Conservation (phyloP, 148 eudicot genomes). For the Fagopyrum esculentum region DNA sequence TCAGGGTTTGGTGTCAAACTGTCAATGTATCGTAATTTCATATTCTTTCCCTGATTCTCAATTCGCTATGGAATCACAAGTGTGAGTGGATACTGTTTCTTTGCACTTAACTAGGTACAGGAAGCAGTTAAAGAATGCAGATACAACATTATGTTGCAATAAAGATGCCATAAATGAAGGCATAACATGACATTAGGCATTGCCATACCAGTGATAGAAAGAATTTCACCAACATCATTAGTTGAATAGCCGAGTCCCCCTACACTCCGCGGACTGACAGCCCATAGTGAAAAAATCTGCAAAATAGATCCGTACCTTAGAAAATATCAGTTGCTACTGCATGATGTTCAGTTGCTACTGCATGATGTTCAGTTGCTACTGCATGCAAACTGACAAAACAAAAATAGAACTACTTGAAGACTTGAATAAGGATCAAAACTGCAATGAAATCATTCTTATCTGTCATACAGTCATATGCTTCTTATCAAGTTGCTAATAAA, state of each 20-base stretch:
- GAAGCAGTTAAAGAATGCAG: neutral
- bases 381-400: no score
- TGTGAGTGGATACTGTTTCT: no score
- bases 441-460: no score
- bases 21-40: neutral
- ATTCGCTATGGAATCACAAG: no score
- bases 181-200: neutral
- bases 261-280: slow-evolving; percentile 45
- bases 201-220: slow-evolving; percentile 41
- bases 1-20: no score
- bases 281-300: slow-evolving; percentile 65
- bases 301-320: neutral
- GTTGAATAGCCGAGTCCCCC: slow-evolving; percentile 59
- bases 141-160: neutral
- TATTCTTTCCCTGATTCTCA: no score
- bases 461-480: neutral
- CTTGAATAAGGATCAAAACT: no score
- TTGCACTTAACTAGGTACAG: no score
- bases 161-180: neutral
- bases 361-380: no score
- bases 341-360: no score
- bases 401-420: no score
- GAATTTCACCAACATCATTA: slow-evolving; percentile 46
- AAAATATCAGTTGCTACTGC: no score
- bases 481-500: neutral